Base-by-base conservation (phyloP, 2,329 filamentous ascomycete species). In the Pseudocercospora eumusae region DNA sequence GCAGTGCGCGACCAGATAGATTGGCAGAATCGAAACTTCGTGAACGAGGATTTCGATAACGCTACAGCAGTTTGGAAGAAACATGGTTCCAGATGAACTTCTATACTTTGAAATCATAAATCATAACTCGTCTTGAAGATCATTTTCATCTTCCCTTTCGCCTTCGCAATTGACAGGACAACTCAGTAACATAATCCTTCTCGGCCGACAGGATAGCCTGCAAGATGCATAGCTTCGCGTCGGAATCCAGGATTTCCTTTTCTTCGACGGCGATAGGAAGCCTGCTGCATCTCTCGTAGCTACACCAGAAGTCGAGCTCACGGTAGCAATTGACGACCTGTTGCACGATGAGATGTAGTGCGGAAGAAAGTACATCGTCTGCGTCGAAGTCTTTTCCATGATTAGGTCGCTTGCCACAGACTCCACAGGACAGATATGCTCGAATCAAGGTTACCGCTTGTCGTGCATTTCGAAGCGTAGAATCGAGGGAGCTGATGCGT, bases 21-120 rank as follows among this genome's bases (percentile, higher is more conserved):
- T 25, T 52, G 47, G 47, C 47, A 23, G 18, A 52, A 52, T 25
- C n/a, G 21, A 25, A 23, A 52, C 21, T 52, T 52, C 25, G 47
- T 25, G 47, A 52, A 52, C 23, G 47, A 52, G 21, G 25, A 25
- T 23, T 52, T 52, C 7, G 47, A 52, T 6, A 52, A 52, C 23
- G 47, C 47, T 5, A 52, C 47, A 15, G 47, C 47, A 3, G 11
- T 23, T 23, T 52, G 47, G 47, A 52, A 52, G 47, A 15, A n/a
- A 15, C 47, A 52, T 25, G 13, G 10, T 52, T 27, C 47, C 21
- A 21, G 15, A 15, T 52, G 25, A 28, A 27, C 15, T 28, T n/a
- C 15, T 52, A 6, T 18, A 52, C 1, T 44, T 44, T 3, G 5
- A 1, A 3, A 20, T 44, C n/a, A 44, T 20, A 20, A 2, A 4